Conservation (phyloP, 108 stramenopile species). For the Cyclostephanos invisitatus region DNA sequence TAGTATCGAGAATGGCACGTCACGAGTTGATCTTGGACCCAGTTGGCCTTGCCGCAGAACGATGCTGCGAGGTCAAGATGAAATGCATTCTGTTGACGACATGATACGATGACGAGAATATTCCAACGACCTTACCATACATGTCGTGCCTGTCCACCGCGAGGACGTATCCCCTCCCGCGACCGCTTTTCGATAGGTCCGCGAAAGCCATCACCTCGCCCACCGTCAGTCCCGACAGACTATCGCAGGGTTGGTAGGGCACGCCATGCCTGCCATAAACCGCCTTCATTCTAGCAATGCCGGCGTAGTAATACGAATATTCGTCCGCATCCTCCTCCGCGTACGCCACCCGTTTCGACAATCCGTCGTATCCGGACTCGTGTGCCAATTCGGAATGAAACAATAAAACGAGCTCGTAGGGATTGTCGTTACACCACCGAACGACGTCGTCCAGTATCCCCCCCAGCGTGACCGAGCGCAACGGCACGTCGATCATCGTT, state of each 20-base stretch:
- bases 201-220: conserved; percentile 58
- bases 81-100: background rate
- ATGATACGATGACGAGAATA: background rate
- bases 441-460: conserved; percentile 54
- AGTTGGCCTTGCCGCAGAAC: conserved; percentile 72
- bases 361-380: conserved; percentile 34
- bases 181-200: conserved; percentile 25
- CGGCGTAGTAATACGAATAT: conserved; percentile 21
- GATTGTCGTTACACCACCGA: conserved; percentile 68
- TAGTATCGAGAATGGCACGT: conserved; percentile 54
- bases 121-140: conserved; percentile 51
- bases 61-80: conserved; percentile 21
- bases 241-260: conserved; percentile 56
- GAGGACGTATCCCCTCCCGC: conserved; percentile 59
- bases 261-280: conserved; percentile 57
- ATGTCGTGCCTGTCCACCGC: conserved; percentile 72
- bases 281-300: conserved; percentile 45
- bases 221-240: conserved; percentile 58
- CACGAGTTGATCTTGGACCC: conserved; percentile 53
- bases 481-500: conserved; percentile 49
- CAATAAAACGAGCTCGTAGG: conserved; percentile 63
- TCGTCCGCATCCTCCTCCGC: conserved; percentile 10
- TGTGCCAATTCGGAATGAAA: conserved; percentile 63
- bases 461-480: conserved; percentile 36
- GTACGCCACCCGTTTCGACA: conserved; percentile 26